Evolutionary conservation across 441 rosid species (phyloP), one percentile per base, ranked within the genome.

Genomic region (Gossypium schwendimanii): DNA sequence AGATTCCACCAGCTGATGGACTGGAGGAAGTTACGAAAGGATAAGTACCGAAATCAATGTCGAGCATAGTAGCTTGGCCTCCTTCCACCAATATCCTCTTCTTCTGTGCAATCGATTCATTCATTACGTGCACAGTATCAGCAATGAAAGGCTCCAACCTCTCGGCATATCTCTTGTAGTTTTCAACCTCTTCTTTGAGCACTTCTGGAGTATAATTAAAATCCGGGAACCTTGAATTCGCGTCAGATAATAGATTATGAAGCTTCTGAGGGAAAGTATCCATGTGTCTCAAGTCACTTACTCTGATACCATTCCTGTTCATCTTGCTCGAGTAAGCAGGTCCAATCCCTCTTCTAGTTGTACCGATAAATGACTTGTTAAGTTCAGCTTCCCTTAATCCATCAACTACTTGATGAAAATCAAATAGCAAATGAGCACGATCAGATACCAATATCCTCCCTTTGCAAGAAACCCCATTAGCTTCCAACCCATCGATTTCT

Each of bases 61-160:
- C 98, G 62, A 94, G 79, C 98, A 94, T 94, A 21, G 98, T 91
- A n/a, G 98, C 98, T 75, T 94, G 98, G 74, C 98, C 97, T 76
- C 98, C 98, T 87, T 94, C 98, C n/a, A 94, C 94, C 87, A 92
- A 80, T 81, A 94, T 83, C 79, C 81, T 94, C 75, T 90, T 91
- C 81, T 89, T 89, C 80, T 87, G 82, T 3, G 74, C 76, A 72
- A 94, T 88, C 1, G 89, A 85, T 26, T 94, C 96, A 68, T 92
- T 89, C 82, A 94, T 82, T 70, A 94, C 80, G 85, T 88, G 86
- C 71, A 94, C 92, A 3, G 97, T 92, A 80, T 92, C 98, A 1
- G 89, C 84, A 31, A 94, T 86, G 75, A 75, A 94, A 0, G 97
- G 98, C 73, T 94, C 97, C 83, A 94, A 77, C 80, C 97, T 89